phyloP scores from a whole-genome alignment of 768 basidiomycete genomes.

The Suillus plorans region DNA sequence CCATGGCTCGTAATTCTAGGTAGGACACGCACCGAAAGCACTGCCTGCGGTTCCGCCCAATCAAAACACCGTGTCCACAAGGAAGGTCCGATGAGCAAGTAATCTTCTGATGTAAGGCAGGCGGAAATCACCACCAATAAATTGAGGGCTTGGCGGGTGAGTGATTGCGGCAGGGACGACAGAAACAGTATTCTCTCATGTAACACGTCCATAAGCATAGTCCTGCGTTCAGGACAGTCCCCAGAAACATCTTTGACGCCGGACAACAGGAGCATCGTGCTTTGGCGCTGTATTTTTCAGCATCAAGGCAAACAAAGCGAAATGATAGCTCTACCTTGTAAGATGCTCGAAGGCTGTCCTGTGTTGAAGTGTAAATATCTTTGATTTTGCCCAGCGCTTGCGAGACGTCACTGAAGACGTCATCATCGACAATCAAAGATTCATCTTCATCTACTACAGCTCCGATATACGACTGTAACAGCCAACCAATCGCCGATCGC shows the following conservation, averaged over 20 bases:
- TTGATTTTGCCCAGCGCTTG: slow-evolving; percentile 43
- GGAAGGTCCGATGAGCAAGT: slow-evolving; percentile 48
- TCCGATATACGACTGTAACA: slow-evolving; percentile 19
- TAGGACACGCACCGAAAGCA: slow-evolving; percentile 47
- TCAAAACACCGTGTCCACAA: slow-evolving; percentile 59
- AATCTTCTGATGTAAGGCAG: slow-evolving; percentile 49
- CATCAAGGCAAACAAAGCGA: not conserved
- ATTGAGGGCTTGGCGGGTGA: slow-evolving; percentile 48
- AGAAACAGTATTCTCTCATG: slow-evolving; percentile 39
- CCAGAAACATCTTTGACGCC: slow-evolving; percentile 14
- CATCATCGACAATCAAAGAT: slow-evolving; percentile 35
- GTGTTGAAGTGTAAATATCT: slow-evolving; percentile 51
- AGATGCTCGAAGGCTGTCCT: slow-evolving; percentile 42
- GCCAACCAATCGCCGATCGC: slow-evolving; percentile 30
- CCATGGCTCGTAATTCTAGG: not conserved
- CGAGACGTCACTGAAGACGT: slow-evolving; percentile 43
- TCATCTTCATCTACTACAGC: slow-evolving; percentile 20
- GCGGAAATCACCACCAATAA: slow-evolving; percentile 65
- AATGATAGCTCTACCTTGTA: slow-evolving; percentile 39
- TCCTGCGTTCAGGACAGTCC: slow-evolving; percentile 12
- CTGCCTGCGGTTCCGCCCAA: slow-evolving; percentile 37
- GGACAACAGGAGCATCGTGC: slow-evolving; percentile 40
- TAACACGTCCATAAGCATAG: slow-evolving; percentile 38
- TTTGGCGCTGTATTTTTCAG: slow-evolving; percentile 37
- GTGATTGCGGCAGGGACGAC: slow-evolving; percentile 44